Conservation (phyloP, 352 stramenopile species). For the Globisporangium heterothallicum region DNA sequence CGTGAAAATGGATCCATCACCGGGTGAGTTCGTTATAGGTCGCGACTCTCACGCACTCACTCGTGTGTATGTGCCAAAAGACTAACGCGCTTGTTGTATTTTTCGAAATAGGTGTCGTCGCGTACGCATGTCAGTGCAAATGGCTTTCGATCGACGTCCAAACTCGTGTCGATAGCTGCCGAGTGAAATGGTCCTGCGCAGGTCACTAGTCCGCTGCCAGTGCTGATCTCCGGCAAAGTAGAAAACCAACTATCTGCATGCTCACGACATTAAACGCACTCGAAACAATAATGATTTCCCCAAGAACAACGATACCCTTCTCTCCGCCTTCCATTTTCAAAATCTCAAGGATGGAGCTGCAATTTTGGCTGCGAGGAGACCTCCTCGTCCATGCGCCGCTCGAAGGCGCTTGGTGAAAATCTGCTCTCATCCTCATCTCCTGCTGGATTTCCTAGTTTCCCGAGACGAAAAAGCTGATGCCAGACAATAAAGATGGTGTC, state of each 20-base stretch:
- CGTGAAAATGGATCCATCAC: constrained; percentile 49
- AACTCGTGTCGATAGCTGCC: constrained; percentile 39
- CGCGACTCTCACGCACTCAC: not conserved
- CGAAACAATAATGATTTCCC: not conserved
- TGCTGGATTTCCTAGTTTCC: constrained; percentile 10
- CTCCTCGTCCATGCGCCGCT: constrained; percentile 36
- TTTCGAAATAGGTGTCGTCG: constrained; percentile 38
- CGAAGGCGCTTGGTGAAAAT: constrained; percentile 28
- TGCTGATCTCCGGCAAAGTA: not conserved
- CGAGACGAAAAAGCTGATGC: constrained; percentile 52
- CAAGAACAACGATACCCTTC: not conserved
- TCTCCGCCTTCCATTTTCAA: not conserved
- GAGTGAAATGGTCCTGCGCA: constrained; percentile 71
- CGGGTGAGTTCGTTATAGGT: constrained; percentile 33
- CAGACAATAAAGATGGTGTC: constrained; percentile 55
- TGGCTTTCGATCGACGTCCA: constrained; percentile 58
- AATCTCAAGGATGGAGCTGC: constrained; percentile 21
- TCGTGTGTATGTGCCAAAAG: not conserved
- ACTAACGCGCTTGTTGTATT: not conserved
- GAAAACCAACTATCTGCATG: not conserved
- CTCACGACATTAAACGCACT: not conserved
- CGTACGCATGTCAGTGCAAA: constrained; percentile 81
- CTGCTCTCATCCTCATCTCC: constrained; percentile 10
- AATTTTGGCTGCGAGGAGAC: constrained; percentile 50
- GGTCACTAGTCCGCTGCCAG: constrained; percentile 30